Evolutionary conservation across 345 rosid species (phyloP).

Genomic region (Gossypium thurberi): DNA sequence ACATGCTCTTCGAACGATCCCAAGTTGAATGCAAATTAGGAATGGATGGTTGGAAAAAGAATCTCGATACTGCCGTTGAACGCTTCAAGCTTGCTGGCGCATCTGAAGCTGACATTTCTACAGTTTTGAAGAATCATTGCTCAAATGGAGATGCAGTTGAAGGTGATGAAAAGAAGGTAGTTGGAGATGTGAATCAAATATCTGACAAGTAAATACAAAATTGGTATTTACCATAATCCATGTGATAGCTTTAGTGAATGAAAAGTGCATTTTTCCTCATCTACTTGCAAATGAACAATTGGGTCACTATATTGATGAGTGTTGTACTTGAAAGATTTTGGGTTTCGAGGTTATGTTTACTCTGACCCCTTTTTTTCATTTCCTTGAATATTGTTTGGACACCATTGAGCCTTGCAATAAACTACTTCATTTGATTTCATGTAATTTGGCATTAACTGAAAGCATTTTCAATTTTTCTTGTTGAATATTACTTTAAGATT

Average conservation of each 20-base stretch:
- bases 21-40: slow-evolving; percentile 95
- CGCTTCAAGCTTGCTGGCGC: slow-evolving; percentile 93
- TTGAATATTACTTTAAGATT: neutral
- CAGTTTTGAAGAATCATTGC: slow-evolving; percentile 77
- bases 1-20: slow-evolving; percentile 88
- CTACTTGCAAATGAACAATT: slow-evolving; percentile 11
- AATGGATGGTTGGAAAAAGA: slow-evolving; percentile 63
- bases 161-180: slow-evolving; percentile 38
- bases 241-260: slow-evolving; percentile 19
- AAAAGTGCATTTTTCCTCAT: slow-evolving; percentile 7
- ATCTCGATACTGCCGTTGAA: slow-evolving; percentile 69
- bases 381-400: slow-evolving; percentile 13
- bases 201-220: slow-evolving; percentile 11
- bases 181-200: slow-evolving; percentile 17
- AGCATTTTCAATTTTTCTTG: neutral
- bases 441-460: neutral
- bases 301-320: slow-evolving; percentile 7
- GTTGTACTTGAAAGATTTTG: slow-evolving; percentile 19
- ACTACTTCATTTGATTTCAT: neutral
- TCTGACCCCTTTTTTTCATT: neutral
- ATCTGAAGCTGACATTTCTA: slow-evolving; percentile 72
- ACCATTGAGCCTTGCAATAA: neutral
- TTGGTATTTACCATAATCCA: neutral
- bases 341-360: neutral
- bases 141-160: slow-evolving; percentile 52